Percentiles rank a stretch among this genome's conserved stretches.
These are phyloP conservation scores for Alternaria ethzedia DNA, from an alignment of 2,329 filamentous ascomycete species.

Conservation along the genomic window DNA sequence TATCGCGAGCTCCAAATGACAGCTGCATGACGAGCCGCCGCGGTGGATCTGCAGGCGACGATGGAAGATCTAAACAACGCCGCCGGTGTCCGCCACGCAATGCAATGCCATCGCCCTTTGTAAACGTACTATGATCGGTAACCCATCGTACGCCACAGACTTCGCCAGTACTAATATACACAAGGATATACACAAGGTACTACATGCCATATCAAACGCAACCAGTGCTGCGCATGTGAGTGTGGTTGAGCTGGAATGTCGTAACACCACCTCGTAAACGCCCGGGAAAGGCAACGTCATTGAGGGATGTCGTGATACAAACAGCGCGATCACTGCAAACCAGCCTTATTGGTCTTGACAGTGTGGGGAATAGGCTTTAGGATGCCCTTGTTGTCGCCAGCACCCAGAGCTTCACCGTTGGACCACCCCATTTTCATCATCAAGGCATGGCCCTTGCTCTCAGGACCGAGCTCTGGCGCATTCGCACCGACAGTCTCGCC, in stretches of 20 bases:
- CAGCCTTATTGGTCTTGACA: constrained; percentile 85
- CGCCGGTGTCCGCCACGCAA: not conserved
- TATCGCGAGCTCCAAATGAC: not conserved
- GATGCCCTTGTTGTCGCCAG: constrained; percentile 84
- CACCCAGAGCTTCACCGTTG: constrained; percentile 82
- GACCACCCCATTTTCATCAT: constrained; percentile 98
- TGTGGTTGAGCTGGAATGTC: not conserved
- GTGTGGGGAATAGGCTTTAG: constrained; percentile 84
- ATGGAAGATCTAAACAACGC: not conserved
- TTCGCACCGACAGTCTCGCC: constrained; percentile 87
- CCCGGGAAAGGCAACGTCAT: not conserved
- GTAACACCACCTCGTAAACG: not conserved
- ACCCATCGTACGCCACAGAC: not conserved
- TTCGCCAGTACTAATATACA: not conserved
- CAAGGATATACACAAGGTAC: not conserved
- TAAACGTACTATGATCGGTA: not conserved
- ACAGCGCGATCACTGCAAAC: constrained; percentile 57
- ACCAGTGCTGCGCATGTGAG: not conserved
- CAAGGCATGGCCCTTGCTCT: constrained; percentile 85
- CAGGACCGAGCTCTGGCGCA: constrained; percentile 80
- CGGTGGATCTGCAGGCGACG: not conserved
- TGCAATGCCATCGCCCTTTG: not conserved
- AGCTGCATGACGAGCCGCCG: not conserved
- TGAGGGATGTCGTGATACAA: not conserved
- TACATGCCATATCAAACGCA: not conserved